Base-by-base conservation (phyloP, 179 eudicot species). In the Spinacia oleracea region DNA sequence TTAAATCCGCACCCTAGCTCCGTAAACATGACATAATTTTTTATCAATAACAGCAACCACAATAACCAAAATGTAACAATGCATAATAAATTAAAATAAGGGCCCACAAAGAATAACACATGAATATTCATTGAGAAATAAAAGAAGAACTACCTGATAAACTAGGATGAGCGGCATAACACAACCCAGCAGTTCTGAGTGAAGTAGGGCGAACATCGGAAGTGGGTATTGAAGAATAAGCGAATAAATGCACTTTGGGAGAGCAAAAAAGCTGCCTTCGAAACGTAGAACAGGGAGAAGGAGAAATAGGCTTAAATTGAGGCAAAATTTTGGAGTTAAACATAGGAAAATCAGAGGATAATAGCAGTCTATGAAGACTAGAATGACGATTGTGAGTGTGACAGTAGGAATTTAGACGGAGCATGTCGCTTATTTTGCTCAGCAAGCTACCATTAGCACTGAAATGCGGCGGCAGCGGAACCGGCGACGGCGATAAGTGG, bases 291-390 rank as follows among this genome's bases (percentile, higher is more conserved):
- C 21, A 69, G 34, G 79, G 29, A 58, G 59, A 35, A 51, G 75
- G 31, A 51, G 51, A 32, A 59, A 75, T 51, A 43, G 79, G 80
- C 4, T 70, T 38, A 74, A 71, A 1, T 40, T 73, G 79, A 53
- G 77, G 51, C 40, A 75, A 51, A 12, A 66, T 56, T 32, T 70
- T 79, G 56, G 83, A 77, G 40, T 78, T 81, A 85, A 86, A 84
- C 42, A 72, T 38, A 34, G 76, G 58, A n/a, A 63, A 63, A 14
- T 78, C 69, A 9, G 84, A 77, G 62, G 78, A 65, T 25, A 76
- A 35, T 42, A 71, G 71, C 29, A 59, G 70, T 55, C 65, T 70
- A 77, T 45, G 51, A 45, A 31, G 81, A 70, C 56, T 65, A 34
- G 55, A 53, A 35, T 75, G 71, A 59, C 59, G 38, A 62, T 31